Base-by-base conservation (phyloP, 208 protist genomes). In the Trypanosoma melophagium region DNA sequence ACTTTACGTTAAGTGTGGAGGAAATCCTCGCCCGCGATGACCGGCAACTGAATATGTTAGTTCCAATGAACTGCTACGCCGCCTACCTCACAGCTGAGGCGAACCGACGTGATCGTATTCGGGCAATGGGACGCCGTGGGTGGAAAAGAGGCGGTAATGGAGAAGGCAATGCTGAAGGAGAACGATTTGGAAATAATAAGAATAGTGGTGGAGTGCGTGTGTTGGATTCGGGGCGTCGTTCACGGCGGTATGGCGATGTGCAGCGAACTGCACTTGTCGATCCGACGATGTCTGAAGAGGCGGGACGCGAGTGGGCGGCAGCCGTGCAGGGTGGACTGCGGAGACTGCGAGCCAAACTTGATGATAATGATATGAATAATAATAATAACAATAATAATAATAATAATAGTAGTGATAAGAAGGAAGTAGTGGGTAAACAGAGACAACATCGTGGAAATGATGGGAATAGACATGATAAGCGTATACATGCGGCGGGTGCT, bases 31-130 rank as follows among this genome's bases (percentile, higher is more conserved):
- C 83, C 4, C 72, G 80, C 12, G 93, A 97, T 79, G 93, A 97
- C 56, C 86, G 93, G 0, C 89, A 93, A 66, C 84, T 97, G 28
- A 97, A 97, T 76, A 92, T 94, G 82, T 86, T 97, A 47, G 93
- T 87, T 22, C 93, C 93, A n/a, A 87, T 97, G 84, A 86, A 79
- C 60, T 97, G 90, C 76, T 97, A 97, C 71, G 90, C 93, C 1
- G 85, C 93, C 0, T 97, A 96, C 77, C 76, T 92, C 3, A 75
- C 85, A 54, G 74, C 81, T 57, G 66, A 67, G 0, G 81, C 66
- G 49, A 96, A 96, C 76, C 40, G 65, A 59, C 78, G 86, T 8
- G 90, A 96, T 76, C 81, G 86, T 19, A 63, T 67, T 2, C 70
- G 76, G 19, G 80, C 89, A 61, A 80, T 89, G 53, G 76, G 76